Base-by-base conservation (phyloP, 805 yeast genomes). In the Candida chilensis region DNA sequence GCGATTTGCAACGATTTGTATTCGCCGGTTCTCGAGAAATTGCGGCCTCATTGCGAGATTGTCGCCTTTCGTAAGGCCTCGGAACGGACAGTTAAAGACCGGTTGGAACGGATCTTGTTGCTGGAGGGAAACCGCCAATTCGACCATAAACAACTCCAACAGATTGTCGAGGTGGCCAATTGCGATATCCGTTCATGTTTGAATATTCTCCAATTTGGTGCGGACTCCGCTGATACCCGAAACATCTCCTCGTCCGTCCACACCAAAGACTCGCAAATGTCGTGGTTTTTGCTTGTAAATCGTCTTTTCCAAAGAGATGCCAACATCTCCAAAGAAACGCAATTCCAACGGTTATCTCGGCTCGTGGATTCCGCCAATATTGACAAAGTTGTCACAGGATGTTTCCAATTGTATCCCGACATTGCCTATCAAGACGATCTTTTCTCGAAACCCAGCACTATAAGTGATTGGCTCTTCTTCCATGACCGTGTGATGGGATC, bases 1-100 rank as follows among this genome's bases (percentile, higher is more conserved):
- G 88, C 95, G 25, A 74, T 92, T 33, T 94, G 96, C 49, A 92
- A 90, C 47, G 95, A 92, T 45, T 65, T 83, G 2, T 87, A 83
- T 50, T 71, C 84, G 0, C 71, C 77, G 3, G 73, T 83, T 1
- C 60, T 90, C 53, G 94, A 85, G 31, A 75, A 73, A 33, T 58
- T 90, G 36, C 72, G 90, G 37, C 79, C 80, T 1, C 56, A 67
- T 35, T 74, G 90, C 38, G 96, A 90, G 43, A 62, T 83, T 5
- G 62, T 90, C 2, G 50, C 71, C 5, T 81, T 87, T 44, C 67
- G 63, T 34, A 74, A 72, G 33, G 78, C 94, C 0, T 47, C 71
- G 2, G 64, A 58, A 31, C 56, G 50, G 30, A 64, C 62, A 21
- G 51, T 71, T 17, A 60, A 59, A 28, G 67, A 57, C 40, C 67